Evolutionary conservation across 257 asterid genomes (phyloP).

Genomic region (Scutellaria galericulata): DNA sequence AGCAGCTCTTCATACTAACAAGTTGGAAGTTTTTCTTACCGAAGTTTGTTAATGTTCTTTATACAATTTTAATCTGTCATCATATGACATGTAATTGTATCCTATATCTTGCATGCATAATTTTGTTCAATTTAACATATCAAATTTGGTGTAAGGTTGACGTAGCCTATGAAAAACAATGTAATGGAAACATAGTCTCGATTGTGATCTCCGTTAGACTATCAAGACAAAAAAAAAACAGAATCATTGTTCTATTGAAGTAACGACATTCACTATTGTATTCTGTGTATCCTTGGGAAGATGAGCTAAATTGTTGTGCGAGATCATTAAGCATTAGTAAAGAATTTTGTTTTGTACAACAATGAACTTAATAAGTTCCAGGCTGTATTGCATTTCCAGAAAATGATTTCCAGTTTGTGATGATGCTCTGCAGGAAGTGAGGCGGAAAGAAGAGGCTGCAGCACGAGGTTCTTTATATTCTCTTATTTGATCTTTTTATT

Average conservation of each 20-base stretch:
- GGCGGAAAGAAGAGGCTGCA: constrained; percentile 86
- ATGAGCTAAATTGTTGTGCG: too few species aligned
- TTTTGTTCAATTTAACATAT: constrained; percentile 3
- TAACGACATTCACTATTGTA: too few species aligned
- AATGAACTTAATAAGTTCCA: constrained; percentile 7
- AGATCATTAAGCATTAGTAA: too few species aligned
- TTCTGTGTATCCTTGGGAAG: too few species aligned
- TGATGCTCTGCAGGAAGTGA: constrained; percentile 64
- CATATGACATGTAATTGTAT: neutral
- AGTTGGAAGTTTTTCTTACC: constrained; percentile 7
- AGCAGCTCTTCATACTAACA: neutral
- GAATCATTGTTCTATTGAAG: too few species aligned
- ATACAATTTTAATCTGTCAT: neutral
- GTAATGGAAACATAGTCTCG: too few species aligned
- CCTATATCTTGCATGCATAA: neutral
- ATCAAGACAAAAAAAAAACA: too few species aligned
- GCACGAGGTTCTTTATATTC: constrained; percentile 67
- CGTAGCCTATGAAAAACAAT: neutral
- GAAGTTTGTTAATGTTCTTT: neutral
- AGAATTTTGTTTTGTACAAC: neutral
- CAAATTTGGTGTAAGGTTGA: constrained; percentile 17
- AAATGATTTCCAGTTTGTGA: neutral
- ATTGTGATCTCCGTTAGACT: too few species aligned
- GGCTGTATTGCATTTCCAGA: neutral
- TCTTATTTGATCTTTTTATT: constrained; percentile 22